phyloP scores from a whole-genome alignment of 257 asterid species.

The Petunia secreta region DNA sequence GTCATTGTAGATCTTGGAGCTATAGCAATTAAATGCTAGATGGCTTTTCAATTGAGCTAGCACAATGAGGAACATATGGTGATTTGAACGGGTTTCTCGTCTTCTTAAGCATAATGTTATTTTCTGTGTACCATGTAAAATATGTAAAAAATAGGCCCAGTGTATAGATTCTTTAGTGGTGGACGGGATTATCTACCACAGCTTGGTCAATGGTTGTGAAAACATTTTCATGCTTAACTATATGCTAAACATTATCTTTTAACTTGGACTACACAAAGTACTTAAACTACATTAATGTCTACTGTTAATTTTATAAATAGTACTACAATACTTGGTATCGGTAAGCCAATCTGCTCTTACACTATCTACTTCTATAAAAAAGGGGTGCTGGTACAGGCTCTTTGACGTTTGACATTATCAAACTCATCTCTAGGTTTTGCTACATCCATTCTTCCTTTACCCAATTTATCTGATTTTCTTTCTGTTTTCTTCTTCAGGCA shows the following conservation, averaged over 20 bases:
- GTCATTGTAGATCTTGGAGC: constrained; percentile 4
- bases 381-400: not conserved
- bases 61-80: constrained; percentile 12
- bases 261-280: constrained; percentile 1
- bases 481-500: constrained; percentile 52
- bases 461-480: not conserved
- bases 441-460: not conserved
- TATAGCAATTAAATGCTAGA: constrained; percentile 5
- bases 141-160: not conserved
- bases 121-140: constrained; percentile 1
- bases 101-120: not conserved
- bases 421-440: not conserved
- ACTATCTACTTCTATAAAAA: too few relatives aligned
- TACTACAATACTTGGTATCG: constrained; percentile 1
- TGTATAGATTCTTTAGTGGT: not conserved
- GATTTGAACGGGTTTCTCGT: not conserved
- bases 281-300: constrained; percentile 18
- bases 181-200: constrained; percentile 4
- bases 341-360: not conserved
- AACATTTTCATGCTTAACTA: not conserved
- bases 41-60: not conserved
- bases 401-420: not conserved
- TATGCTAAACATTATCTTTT: not conserved
- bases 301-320: not conserved
- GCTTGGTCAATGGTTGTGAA: not conserved